Conservation (phyloP, 1,284 basidiomycete species). For the Cryptococcus amylolentus region DNA sequence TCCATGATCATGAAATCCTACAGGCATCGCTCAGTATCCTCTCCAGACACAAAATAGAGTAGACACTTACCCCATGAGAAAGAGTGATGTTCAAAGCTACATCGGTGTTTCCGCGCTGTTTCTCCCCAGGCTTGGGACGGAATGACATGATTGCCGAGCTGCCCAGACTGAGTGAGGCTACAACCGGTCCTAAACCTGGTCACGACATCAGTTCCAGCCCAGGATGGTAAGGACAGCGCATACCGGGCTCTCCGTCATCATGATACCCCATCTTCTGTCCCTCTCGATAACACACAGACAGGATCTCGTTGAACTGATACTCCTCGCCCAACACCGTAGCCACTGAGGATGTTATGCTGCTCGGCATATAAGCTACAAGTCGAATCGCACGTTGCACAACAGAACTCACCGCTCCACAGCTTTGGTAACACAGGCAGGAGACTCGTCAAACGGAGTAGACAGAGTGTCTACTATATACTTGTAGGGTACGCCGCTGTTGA, state of each 20-base stretch:
- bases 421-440: constrained; percentile 30
- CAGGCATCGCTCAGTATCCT: neutral
- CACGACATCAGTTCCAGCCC: neutral
- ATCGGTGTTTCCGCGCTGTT: neutral
- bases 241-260: constrained; percentile 44
- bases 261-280: constrained; percentile 49
- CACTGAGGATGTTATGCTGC: constrained; percentile 22
- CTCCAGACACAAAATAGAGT: neutral
- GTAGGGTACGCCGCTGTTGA: constrained; percentile 44
- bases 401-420: constrained; percentile 33
- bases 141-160: constrained; percentile 38
- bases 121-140: constrained; percentile 20
- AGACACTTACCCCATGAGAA: constrained; percentile 31
- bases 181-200: constrained; percentile 39
- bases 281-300: constrained; percentile 44
- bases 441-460: constrained; percentile 33
- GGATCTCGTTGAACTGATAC: constrained; percentile 41
- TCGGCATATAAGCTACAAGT: neutral
- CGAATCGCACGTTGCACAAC: no score
- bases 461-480: constrained; percentile 44
- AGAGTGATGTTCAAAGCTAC: constrained; percentile 25
- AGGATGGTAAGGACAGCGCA: constrained; percentile 3
- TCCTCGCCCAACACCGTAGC: constrained; percentile 15
- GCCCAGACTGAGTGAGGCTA: constrained; percentile 40
- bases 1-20: constrained; percentile 44